phyloP scores from a whole-genome alignment of 1,139 yeast species.

The Nadsonia commutata region DNA sequence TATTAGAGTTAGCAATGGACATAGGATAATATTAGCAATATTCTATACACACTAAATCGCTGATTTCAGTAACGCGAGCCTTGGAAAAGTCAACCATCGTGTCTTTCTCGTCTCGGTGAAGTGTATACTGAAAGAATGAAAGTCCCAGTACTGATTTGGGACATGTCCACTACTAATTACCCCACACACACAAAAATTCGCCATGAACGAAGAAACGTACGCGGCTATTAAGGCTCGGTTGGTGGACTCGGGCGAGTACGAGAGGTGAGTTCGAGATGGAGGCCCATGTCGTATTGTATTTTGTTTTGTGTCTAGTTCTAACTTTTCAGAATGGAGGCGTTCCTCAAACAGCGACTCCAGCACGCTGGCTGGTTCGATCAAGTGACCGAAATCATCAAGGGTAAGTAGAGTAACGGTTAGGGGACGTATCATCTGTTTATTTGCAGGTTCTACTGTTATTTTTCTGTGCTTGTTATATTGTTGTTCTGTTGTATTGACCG shows the following conservation, averaged over 20 bases:
- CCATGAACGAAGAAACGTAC: conserved; percentile 32
- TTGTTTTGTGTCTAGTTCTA: too few relatives aligned
- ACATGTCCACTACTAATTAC: too few relatives aligned
- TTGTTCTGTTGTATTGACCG: conserved; percentile 1
- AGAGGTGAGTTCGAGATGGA: conserved; percentile 23
- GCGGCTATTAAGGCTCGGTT: conserved; percentile 55
- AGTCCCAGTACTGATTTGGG: too few relatives aligned
- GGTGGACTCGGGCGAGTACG: conserved; percentile 70
- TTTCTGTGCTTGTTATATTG: background rate
- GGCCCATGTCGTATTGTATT: background rate
- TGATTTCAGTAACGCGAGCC: conserved; percentile 23
- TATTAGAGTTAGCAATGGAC: conserved; percentile 1
- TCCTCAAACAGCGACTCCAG: conserved; percentile 45
- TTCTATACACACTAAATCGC: conserved; percentile 19
- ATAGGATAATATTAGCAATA: too few relatives aligned
- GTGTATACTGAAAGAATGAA: too few relatives aligned
- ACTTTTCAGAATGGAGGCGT: conserved; percentile 15
- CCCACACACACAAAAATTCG: too few relatives aligned
- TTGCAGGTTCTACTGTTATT: background rate
- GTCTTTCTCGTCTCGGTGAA: too few relatives aligned
- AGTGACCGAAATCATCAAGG: conserved; percentile 42
- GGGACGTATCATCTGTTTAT: too few relatives aligned
- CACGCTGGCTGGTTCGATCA: conserved; percentile 83
- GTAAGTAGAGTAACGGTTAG: conserved; percentile 15
- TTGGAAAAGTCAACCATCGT: conserved; percentile 13